Percentiles rank a stretch among this genome's conserved stretches.
Evolutionary conservation across 495 filamentous ascomycete genomes (phyloP).

Genomic region (Annulohypoxylon moriforme): DNA sequence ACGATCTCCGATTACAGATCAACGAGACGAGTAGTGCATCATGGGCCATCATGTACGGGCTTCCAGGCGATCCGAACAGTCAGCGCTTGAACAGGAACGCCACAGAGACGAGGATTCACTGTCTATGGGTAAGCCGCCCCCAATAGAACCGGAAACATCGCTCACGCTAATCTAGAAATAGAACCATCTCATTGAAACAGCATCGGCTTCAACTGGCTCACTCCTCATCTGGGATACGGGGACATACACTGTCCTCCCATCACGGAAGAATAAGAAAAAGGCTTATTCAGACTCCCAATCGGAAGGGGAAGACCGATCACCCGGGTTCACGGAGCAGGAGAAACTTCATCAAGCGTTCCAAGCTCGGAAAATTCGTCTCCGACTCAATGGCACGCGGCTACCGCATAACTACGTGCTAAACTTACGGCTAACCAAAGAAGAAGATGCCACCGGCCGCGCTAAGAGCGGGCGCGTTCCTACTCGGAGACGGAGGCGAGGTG

Average conservation of each 20-base stretch:
- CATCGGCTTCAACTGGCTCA: constrained; percentile 67
- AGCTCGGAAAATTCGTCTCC: constrained; percentile 70
- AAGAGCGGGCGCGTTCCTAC: constrained; percentile 33
- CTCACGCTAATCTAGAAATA: constrained; percentile 36
- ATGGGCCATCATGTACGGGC: constrained; percentile 74
- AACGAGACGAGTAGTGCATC: constrained; percentile 70
- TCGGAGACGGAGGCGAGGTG: constrained; percentile 31
- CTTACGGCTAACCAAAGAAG: constrained; percentile 65
- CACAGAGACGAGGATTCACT: constrained; percentile 74
- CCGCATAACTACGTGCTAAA: constrained; percentile 68
- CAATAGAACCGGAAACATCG: background rate
- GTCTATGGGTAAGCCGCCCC: constrained; percentile 67
- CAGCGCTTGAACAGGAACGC: constrained; percentile 68
- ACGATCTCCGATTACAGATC: constrained; percentile 75
- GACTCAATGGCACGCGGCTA: constrained; percentile 68
- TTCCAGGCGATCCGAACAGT: constrained; percentile 72
- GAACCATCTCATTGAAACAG: constrained; percentile 77
- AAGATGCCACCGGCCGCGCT: constrained; percentile 53
- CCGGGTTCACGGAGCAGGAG: constrained; percentile 59
- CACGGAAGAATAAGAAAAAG: constrained; percentile 40
- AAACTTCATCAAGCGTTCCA: constrained; percentile 67
- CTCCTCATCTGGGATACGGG: constrained; percentile 79
- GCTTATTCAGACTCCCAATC: constrained; percentile 44
- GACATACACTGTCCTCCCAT: constrained; percentile 69
- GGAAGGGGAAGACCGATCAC: constrained; percentile 58